Base-by-base conservation (phyloP, 2,329 filamentous ascomycete genomes). In the Alternaria novae-zelandiae region DNA sequence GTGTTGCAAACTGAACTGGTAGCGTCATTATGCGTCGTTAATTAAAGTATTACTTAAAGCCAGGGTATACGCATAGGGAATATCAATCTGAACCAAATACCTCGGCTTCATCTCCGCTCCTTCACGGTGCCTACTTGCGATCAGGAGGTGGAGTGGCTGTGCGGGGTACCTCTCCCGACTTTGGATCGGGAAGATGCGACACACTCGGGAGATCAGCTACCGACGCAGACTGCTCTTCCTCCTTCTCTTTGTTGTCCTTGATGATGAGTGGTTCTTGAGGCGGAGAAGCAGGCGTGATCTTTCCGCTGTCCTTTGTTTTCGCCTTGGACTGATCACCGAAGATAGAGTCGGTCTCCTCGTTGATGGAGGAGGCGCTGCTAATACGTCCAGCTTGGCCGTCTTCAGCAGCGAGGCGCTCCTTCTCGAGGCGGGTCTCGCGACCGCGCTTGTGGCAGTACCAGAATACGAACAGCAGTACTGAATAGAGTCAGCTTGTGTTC, bases 401-500 rank as follows among this genome's bases (percentile, higher is more conserved):
- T 73, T 79, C 69, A 50, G 74, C 68, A 50, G 74, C 70, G 15
- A 84, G 76, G 13, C 83, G 81, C 66, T 88, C 86, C 54, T 84
- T 88, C 75, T 91, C 90, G 12, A 98, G 87, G 54, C 96, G 88
- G 7, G 89, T 90, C 82, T 99, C 95, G 47, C 89, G 89, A 43
- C 96, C 96, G 57, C 96, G 91, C 83, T 98, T 98, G 82, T 98
- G 91, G 82, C 94, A 98, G 82, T 98, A 99, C 94, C 95, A 99
- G 73, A 98, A 90, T 47, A 97, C 93, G 77, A 97, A 96, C 60
- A 99, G 87, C 15, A 98, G 86, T 58, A 98, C 92, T 80, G 55
- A 2, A 36, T 6, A 9, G 8, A 23, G 62, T 79, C 67, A 80
- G 74, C 30, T 32, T 47, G 20, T n/a, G n/a, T n/a, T n/a, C n/a